Conservation (phyloP, 495 filamentous ascomycete species). For the Collariella sp. region DNA sequence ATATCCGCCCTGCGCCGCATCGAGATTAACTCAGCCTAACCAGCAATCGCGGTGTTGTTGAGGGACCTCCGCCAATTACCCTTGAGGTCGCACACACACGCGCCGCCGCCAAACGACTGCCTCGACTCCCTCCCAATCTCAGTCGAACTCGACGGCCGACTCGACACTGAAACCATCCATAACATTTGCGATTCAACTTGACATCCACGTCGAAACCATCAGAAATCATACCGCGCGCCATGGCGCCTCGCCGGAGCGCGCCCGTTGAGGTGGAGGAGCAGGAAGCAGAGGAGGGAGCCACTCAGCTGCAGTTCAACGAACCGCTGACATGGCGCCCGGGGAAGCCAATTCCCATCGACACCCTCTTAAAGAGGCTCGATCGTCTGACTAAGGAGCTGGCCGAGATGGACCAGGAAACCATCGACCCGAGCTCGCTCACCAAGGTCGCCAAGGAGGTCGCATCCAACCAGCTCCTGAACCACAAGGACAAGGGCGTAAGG, state of each 20-base stretch:
- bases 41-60: too few relatives aligned
- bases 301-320: slow-evolving; percentile 65
- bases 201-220: background rate
- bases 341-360: slow-evolving; percentile 73
- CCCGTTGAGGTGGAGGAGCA: slow-evolving; percentile 24
- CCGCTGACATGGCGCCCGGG: slow-evolving; percentile 87
- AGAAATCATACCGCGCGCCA: slow-evolving; percentile 16
- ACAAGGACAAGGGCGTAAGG: slow-evolving; percentile 88
- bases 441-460: slow-evolving; percentile 85
- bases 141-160: background rate
- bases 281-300: slow-evolving; percentile 22
- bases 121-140: background rate
- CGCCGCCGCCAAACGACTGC: background rate
- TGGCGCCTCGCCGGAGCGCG: slow-evolving; percentile 32
- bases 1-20: too few relatives aligned
- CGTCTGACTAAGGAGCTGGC: slow-evolving; percentile 74
- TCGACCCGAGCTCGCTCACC: slow-evolving; percentile 67
- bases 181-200: background rate
- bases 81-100: slow-evolving; percentile 10
- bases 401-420: slow-evolving; percentile 79
- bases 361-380: slow-evolving; percentile 72
- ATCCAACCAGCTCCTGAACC: slow-evolving; percentile 67
- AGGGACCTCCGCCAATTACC: too few relatives aligned
- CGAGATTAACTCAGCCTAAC: too few relatives aligned
- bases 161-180: slow-evolving; percentile 1